Percentiles rank a stretch among this genome's conserved stretches.
These are phyloP conservation scores for Onygenales sp. DNA, from an alignment of 2,329 filamentous ascomycete genomes.

Conservation along the genomic window DNA sequence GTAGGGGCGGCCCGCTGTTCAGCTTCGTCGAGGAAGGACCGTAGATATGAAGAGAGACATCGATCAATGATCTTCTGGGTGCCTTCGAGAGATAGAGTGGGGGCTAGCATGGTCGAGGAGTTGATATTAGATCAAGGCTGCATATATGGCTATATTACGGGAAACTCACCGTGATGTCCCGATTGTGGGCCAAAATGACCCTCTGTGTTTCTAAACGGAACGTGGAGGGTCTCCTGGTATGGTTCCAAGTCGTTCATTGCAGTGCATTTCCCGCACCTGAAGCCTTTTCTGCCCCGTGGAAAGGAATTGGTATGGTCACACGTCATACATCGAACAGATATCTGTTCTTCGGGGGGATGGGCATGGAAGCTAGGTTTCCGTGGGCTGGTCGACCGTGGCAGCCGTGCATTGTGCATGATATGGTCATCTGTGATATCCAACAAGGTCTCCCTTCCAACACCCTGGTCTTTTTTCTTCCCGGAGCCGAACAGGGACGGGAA, in stretches of 20 bases:
- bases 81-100: conserved; percentile 47
- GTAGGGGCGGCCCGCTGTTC: conserved; percentile 8
- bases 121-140: conserved; percentile 7
- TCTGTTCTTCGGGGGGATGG: conserved; percentile 49
- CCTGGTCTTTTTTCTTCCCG: not conserved
- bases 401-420: not conserved
- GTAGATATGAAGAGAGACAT: conserved; percentile 44
- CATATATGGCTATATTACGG: not conserved
- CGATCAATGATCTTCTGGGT: conserved; percentile 50
- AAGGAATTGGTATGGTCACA: conserved; percentile 74
- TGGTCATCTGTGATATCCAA: not conserved
- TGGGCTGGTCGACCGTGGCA: conserved; percentile 24
- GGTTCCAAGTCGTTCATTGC: conserved; percentile 72
- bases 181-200: not conserved
- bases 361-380: conserved; percentile 25
- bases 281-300: conserved; percentile 62
- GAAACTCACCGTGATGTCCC: not conserved
- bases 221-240: conserved; percentile 15
- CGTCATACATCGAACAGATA: conserved; percentile 71
- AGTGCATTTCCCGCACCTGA: conserved; percentile 73
- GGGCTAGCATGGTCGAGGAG: conserved; percentile 11
- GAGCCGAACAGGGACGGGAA: conserved; percentile 60
- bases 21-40: conserved; percentile 25
- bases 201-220: not conserved
- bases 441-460: not conserved